A percentile compares a stretch with the other conserved stretches of the same genome.
Conservation (phyloP, 208 protist genomes). For the Wallacemonas sp. region DNA sequence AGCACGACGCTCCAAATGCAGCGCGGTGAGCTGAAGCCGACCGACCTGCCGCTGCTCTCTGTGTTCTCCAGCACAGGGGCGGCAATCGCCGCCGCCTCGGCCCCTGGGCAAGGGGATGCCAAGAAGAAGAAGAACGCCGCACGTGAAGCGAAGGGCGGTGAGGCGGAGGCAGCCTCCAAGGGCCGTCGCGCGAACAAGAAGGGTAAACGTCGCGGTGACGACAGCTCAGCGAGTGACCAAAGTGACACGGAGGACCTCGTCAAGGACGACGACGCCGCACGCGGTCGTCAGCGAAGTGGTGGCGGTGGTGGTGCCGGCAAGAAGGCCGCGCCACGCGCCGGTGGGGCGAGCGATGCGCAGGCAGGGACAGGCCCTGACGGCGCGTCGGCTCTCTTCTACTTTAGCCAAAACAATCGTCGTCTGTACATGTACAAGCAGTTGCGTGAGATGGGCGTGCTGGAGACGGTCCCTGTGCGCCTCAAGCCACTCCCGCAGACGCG, state of each 20-base stretch:
- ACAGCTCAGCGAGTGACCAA: constrained; percentile 10
- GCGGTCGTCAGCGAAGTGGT: not conserved
- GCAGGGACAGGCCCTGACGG: no score
- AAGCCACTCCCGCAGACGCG: constrained; percentile 60
- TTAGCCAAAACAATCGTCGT: constrained; percentile 86
- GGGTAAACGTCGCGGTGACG: constrained; percentile 1
- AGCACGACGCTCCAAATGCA: constrained; percentile 73
- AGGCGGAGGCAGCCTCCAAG: not conserved
- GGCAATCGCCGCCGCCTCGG: not conserved
- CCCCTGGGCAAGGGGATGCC: not conserved
- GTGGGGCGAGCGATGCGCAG: no score
- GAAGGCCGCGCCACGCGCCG: no score
- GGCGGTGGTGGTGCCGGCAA: no score
- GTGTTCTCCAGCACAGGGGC: constrained; percentile 43
- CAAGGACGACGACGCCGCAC: not conserved
- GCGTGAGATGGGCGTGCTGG: constrained; percentile 35
- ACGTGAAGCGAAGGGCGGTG: not conserved
- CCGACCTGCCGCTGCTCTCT: constrained; percentile 71
- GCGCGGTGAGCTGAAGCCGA: constrained; percentile 39
- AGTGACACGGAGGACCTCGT: constrained; percentile 14
- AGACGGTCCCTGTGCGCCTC: constrained; percentile 64
- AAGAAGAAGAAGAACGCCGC: not conserved
- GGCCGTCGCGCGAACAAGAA: constrained; percentile 6
- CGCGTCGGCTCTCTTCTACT: constrained; percentile 31
- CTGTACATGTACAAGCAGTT: constrained; percentile 88